These are phyloP conservation scores for Talaromyces albobiverticillius DNA, from an alignment of 2,329 filamentous ascomycete genomes.

Conservation along the genomic window DNA sequence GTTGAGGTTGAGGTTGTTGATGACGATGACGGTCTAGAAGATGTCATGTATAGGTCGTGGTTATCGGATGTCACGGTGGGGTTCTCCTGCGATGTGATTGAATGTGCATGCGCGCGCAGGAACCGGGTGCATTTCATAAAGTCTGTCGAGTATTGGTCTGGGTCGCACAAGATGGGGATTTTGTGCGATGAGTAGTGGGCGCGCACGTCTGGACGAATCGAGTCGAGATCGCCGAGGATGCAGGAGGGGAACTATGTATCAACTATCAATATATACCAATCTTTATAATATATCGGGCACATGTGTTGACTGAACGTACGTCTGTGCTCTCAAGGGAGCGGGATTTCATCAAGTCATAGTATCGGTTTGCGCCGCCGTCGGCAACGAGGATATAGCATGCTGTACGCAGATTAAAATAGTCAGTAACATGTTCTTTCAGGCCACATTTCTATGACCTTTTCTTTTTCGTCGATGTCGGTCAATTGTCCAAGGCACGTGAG, in stretches of 20 bases:
- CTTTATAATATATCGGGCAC: neutral
- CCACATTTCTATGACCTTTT: neutral
- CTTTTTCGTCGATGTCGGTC: neutral
- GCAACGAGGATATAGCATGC: slow-evolving; percentile 72
- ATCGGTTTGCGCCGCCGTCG: slow-evolving; percentile 84
- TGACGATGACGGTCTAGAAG: neutral
- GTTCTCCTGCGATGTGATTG: slow-evolving; percentile 21
- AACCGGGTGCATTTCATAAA: slow-evolving; percentile 77
- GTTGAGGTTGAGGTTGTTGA: neutral
- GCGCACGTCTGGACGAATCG: slow-evolving; percentile 61
- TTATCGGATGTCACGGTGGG: slow-evolving; percentile 9
- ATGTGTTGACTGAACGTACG: slow-evolving; percentile 24
- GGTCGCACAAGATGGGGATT: slow-evolving; percentile 64
- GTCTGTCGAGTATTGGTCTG: slow-evolving; percentile 86
- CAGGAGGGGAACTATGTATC: slow-evolving; percentile 56
- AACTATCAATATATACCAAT: slow-evolving; percentile 9
- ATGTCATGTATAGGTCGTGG: slow-evolving; percentile 14
- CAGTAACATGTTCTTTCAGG: neutral
- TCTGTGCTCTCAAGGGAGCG: slow-evolving; percentile 27
- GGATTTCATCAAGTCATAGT: slow-evolving; percentile 53
- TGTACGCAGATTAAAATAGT: slow-evolving; percentile 29
- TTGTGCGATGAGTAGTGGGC: slow-evolving; percentile 63
- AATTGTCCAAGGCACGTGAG: neutral
- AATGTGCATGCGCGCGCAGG: slow-evolving; percentile 43
- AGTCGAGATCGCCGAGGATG: slow-evolving; percentile 92